Conservation (phyloP, 306 rosid genomes). For the Medicago arabica region DNA sequence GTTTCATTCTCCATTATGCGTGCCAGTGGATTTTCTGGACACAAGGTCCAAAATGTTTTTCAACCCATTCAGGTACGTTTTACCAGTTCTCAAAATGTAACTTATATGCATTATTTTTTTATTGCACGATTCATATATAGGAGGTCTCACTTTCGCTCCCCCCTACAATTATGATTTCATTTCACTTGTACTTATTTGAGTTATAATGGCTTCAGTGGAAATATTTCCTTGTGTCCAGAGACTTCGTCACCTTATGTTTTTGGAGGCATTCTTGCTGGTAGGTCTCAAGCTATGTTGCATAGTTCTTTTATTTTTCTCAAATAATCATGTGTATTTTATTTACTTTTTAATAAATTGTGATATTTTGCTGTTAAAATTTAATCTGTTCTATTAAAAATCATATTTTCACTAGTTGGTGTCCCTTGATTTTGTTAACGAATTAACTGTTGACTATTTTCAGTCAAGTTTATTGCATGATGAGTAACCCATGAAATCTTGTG, state of each 20-base stretch:
- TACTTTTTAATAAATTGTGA: not conserved
- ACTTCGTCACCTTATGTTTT: conserved; percentile 59
- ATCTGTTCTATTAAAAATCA: not conserved
- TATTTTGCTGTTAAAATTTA: conserved; percentile 16
- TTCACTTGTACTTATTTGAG: conserved; percentile 40
- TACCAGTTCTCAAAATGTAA: conserved; percentile 28
- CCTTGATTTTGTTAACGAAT: conserved; percentile 12
- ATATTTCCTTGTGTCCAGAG: conserved; percentile 70
- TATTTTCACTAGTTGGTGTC: conserved; percentile 5
- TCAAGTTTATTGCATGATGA: conserved; percentile 28
- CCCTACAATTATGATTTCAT: conserved; percentile 28
- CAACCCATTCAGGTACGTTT: conserved; percentile 89
- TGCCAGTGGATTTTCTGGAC: conserved; percentile 76
- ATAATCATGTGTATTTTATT: not conserved
- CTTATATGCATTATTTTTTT: conserved; percentile 33
- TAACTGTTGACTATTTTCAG: conserved; percentile 25
- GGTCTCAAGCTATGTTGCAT: conserved; percentile 48
- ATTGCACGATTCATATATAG: conserved; percentile 33
- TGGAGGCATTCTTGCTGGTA: conserved; percentile 99
- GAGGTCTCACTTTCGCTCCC: conserved; percentile 5
- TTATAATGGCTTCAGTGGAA: conserved; percentile 73
- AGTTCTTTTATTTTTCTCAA: conserved; percentile 37
- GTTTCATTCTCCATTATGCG: conserved; percentile 74
- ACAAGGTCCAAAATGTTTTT: conserved; percentile 69
- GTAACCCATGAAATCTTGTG: conserved; percentile 28